These are phyloP conservation scores for Lanmaoa pseudosensibilis DNA, from an alignment of 768 basidiomycete genomes.

Conservation along the genomic window DNA sequence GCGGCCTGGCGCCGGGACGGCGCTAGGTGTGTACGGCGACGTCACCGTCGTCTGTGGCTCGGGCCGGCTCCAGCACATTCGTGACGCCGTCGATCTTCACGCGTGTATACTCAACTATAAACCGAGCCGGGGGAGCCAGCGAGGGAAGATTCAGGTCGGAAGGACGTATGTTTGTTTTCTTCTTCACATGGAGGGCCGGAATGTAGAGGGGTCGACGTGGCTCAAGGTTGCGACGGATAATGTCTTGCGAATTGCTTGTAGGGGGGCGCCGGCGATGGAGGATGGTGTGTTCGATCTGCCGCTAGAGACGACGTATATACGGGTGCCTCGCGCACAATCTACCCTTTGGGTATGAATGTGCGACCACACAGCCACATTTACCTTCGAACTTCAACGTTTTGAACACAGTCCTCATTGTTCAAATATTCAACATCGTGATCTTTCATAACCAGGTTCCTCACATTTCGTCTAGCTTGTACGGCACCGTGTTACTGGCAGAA, in stretches of 20 bases:
- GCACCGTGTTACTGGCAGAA: too few species aligned
- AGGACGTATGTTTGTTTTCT: conserved; percentile 25
- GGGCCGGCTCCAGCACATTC: conserved; percentile 14
- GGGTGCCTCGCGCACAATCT: conserved; percentile 13
- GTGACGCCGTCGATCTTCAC: conserved; percentile 15
- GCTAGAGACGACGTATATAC: conserved; percentile 10
- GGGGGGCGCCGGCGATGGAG: neutral
- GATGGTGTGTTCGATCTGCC: conserved; percentile 10
- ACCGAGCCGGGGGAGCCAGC: neutral
- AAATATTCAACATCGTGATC: too few species aligned
- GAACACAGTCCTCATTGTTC: too few species aligned
- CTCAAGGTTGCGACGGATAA: conserved; percentile 28
- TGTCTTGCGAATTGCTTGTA: conserved; percentile 18
- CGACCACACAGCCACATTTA: too few species aligned
- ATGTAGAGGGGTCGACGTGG: conserved; percentile 15
- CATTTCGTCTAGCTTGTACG: too few species aligned
- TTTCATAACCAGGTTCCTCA: too few species aligned
- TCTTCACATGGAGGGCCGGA: conserved; percentile 8
- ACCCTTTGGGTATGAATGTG: neutral
- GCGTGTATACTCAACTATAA: conserved; percentile 27
- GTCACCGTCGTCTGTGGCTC: conserved; percentile 19
- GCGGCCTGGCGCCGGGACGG: neutral
- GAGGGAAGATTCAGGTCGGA: conserved; percentile 18
- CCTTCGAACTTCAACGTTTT: too few species aligned
- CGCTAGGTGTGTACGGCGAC: conserved; percentile 11